These are phyloP conservation scores for Chaetomiaceae sp. DNA, from an alignment of 2,329 filamentous ascomycete species.

Conservation along the genomic window DNA sequence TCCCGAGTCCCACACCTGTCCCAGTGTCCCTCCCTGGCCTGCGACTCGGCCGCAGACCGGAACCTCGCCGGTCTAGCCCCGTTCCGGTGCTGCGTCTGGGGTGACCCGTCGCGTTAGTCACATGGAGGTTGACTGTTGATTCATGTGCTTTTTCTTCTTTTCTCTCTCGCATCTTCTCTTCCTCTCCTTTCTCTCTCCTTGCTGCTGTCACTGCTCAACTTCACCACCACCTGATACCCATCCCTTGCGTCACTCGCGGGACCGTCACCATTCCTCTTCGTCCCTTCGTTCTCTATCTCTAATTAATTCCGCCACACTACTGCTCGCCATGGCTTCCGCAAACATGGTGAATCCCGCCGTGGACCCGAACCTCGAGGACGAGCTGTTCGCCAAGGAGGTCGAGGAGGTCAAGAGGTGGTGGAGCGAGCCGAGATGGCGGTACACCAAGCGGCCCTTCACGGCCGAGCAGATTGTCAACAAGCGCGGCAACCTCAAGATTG, in stretches of 20 bases:
- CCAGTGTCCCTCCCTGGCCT: not conserved
- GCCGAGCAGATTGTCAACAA: conserved; percentile 97
- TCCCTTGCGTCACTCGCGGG: conserved; percentile 3
- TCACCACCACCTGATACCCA: conserved; percentile 1
- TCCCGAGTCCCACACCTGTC: conserved; percentile 23
- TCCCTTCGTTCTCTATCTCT: not conserved
- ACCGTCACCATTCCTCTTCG: not conserved
- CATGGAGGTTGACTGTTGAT: conserved; percentile 18
- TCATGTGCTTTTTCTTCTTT: conserved; percentile 18
- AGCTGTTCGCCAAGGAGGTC: conserved; percentile 76
- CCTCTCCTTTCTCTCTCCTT: not conserved
- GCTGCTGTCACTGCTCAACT: not conserved
- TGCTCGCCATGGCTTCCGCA: conserved; percentile 52
- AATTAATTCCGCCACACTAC: not conserved
- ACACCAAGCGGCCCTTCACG: conserved; percentile 88
- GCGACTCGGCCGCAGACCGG: not conserved
- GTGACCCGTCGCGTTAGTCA: conserved; percentile 5
- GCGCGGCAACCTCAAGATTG: conserved; percentile 82
- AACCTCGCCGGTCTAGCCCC: conserved; percentile 12
- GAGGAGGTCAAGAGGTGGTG: conserved; percentile 91
- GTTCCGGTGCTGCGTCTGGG: conserved; percentile 14
- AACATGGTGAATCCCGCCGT: conserved; percentile 58
- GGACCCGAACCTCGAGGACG: conserved; percentile 54
- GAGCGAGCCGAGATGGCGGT: conserved; percentile 84
- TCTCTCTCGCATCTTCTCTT: conserved; percentile 15